Conservation (phyloP, 352 stramenopile genomes). For the Phytophthora lateralis region DNA sequence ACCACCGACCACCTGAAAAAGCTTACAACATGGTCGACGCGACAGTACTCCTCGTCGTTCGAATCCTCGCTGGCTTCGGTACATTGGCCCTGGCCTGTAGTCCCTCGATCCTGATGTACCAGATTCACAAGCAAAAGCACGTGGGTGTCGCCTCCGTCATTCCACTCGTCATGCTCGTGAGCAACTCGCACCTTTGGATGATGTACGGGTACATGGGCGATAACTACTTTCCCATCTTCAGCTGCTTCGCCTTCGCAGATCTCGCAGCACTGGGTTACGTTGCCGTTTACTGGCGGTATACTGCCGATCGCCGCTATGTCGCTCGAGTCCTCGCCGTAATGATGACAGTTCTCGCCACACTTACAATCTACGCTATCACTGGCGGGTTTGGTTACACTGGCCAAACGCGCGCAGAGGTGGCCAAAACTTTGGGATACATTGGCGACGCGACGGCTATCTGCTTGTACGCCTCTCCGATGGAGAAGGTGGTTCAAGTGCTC, state of each 20-base stretch:
- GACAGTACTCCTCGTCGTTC: conserved; percentile 30
- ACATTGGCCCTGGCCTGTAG: conserved; percentile 45
- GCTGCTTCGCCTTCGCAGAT: conserved; percentile 38
- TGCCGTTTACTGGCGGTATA: conserved; percentile 52
- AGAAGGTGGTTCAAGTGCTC: conserved; percentile 50
- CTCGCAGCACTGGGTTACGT: conserved; percentile 42
- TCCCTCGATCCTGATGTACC: conserved; percentile 42
- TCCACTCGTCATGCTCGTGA: conserved; percentile 40
- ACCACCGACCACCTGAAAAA: neutral
- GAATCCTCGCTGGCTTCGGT: conserved; percentile 34
- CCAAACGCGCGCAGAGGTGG: conserved; percentile 30
- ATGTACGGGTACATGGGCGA: conserved; percentile 47
- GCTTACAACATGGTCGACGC: conserved; percentile 23
- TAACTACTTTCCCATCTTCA: conserved; percentile 53
- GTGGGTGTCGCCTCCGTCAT: conserved; percentile 44
- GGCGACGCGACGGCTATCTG: conserved; percentile 28
- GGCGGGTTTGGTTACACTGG: conserved; percentile 32
- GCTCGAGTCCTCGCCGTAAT: conserved; percentile 22
- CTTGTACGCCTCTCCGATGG: conserved; percentile 48
- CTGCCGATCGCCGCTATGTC: conserved; percentile 32
- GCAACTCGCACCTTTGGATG: conserved; percentile 50
- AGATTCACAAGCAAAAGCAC: conserved; percentile 44
- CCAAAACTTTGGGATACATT: conserved; percentile 34
- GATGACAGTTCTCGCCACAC: conserved; percentile 14
- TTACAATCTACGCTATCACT: conserved; percentile 44